Base-by-base conservation (phyloP, 305 asterid genomes). In the Plantago coronopus region DNA sequence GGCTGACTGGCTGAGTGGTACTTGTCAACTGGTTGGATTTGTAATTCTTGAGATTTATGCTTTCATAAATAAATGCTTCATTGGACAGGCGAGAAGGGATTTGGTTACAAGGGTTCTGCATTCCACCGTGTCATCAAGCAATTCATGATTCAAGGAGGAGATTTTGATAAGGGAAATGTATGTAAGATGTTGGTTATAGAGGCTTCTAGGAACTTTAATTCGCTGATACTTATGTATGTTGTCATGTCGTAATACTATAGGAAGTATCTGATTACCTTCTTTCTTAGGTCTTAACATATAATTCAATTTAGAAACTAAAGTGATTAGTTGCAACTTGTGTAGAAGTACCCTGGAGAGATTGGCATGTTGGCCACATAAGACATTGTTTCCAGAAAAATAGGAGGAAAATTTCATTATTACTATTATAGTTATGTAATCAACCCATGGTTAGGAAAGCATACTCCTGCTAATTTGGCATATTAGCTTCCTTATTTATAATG, bases 61-160 rank as follows among this genome's bases (percentile, higher is more conserved):
- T 3, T 34, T 2, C 12, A 9, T 34, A 27, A 27, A 27, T 27
- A 34, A 23, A 61, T 64, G 23, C 64, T 42, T 46, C 21, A 25
- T 69, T 62, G 72, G 66, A 62, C 72, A 93, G 97, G 97, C 48
- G 99, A 89, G 72, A 93, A 87, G 74, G 97, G 99, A 57, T 93
- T 93, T 70, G 96, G 97, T 49, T 89, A 71, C 87, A 93, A 93
- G 71, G 93, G 84, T 51, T 93, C 99, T 0, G 43, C 85, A 1
- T 87, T 93, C 81, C 96, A 93, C 74, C 96, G 96, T 65, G 95
- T 87, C 55, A 93, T 93, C 66, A 82, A 81, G 79, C 88, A 87
- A 58, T 93, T 93, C 82, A 89, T 89, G 97, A 87, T 93, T 79
- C 96, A 89, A 70, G 99, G 99, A 59, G 99, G 99, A 69, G 97